Conservation (phyloP, 2,329 filamentous ascomycete genomes). For the Xylaria polymorpha region DNA sequence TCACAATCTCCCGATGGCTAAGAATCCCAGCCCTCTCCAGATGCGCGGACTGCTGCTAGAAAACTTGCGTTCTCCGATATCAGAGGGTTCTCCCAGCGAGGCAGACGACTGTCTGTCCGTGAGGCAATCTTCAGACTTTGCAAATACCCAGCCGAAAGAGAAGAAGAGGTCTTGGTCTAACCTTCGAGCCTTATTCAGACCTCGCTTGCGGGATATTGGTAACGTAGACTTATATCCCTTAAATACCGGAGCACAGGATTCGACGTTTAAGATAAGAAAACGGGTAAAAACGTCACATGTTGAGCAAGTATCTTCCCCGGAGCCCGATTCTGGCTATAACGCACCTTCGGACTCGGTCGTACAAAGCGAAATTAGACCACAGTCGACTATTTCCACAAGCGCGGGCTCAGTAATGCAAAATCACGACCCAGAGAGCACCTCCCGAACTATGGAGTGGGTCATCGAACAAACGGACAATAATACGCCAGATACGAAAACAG, state of each 20-base stretch:
- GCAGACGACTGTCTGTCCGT: conserved; percentile 18
- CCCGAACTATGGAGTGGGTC: conserved; percentile 23
- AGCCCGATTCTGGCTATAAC: background rate
- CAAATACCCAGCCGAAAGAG: conserved; percentile 16
- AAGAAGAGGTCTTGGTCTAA: conserved; percentile 38
- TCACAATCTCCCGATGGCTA: conserved; percentile 36
- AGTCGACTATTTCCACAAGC: conserved; percentile 3
- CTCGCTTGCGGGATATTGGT: conserved; percentile 23
- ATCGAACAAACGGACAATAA: conserved; percentile 17
- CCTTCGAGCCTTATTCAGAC: conserved; percentile 27
- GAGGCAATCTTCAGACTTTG: background rate
- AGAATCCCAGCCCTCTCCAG: conserved; percentile 35
- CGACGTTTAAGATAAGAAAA: conserved; percentile 27
- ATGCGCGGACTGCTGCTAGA: conserved; percentile 26
- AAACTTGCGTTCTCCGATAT: conserved; percentile 3
- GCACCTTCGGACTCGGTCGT: background rate
- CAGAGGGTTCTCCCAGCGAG: conserved; percentile 4
- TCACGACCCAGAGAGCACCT: conserved; percentile 4
- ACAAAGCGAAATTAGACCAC: conserved; percentile 11
- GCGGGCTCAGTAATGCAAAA: conserved; percentile 3
- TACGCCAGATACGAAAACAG: conserved; percentile 2
- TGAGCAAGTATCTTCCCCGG: background rate
- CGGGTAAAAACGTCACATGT: conserved; percentile 22
- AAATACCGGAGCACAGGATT: conserved; percentile 21
- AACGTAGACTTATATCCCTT: conserved; percentile 19